These are phyloP conservation scores for Bipolaris oryzae DNA, from an alignment of 2,329 filamentous ascomycete species.

Conservation along the genomic window DNA sequence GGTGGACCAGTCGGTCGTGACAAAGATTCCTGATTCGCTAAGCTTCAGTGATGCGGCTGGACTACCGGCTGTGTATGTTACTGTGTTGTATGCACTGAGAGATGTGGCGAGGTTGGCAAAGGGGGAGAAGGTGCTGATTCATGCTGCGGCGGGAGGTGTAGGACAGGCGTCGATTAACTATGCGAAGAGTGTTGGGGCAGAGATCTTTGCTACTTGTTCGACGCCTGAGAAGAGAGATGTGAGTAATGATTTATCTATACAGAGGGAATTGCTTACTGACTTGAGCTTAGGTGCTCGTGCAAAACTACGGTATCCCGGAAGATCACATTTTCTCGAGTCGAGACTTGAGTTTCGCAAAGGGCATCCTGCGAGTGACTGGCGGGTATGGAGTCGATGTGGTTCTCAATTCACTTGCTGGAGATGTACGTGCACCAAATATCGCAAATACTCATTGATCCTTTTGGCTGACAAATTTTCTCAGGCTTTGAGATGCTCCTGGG, in stretches of 20 bases:
- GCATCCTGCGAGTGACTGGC: not conserved
- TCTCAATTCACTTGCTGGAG: conserved; percentile 7
- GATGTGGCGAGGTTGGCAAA: conserved; percentile 5
- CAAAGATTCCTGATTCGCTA: not conserved
- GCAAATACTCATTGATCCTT: not conserved
- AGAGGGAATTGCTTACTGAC: not conserved
- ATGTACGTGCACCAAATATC: not conserved
- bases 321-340: conserved; percentile 33
- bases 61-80: conserved; percentile 14
- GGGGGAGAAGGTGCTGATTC: conserved; percentile 35
- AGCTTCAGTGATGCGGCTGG: conserved; percentile 4
- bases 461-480: not conserved
- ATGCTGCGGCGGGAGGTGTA: conserved; percentile 29
- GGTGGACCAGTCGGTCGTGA: conserved; percentile 1
- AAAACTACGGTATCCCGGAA: conserved; percentile 22
- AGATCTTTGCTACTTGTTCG: conserved; percentile 38
- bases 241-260: conserved; percentile 23
- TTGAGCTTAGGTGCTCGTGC: not conserved
- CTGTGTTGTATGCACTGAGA: conserved; percentile 9
- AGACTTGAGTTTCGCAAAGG: not conserved
- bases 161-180: conserved; percentile 29
- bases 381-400: conserved; percentile 2
- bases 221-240: conserved; percentile 33
- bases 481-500: conserved; percentile 48
- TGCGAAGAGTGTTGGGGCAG: conserved; percentile 15